Conservation (phyloP, 208 protist genomes). For the Trypanosoma mega region DNA sequence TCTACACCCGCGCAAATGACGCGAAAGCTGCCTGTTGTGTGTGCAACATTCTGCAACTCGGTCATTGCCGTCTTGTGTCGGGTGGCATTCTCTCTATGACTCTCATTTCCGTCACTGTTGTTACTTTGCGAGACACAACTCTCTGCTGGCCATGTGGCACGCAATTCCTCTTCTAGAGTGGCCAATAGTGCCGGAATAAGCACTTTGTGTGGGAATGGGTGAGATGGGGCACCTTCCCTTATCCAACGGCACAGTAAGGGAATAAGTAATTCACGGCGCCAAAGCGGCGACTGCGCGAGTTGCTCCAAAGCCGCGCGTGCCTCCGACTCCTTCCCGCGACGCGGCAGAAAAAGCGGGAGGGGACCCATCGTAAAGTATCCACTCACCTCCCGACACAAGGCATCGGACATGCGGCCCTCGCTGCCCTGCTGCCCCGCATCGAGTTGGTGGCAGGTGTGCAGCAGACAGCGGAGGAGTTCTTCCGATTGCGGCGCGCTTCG, state of each 20-base stretch:
- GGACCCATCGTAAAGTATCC: not conserved
- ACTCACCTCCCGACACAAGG: not conserved
- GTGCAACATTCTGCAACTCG: no score
- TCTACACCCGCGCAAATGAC: no score
- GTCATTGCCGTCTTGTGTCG: no score
- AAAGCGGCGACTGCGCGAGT: slow-evolving; percentile 13
- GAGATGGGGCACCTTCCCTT: not conserved
- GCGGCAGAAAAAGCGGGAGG: not conserved
- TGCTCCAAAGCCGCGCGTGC: slow-evolving; percentile 3
- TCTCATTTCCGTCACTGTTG: no score
- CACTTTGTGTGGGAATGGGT: slow-evolving; percentile 3
- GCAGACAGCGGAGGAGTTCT: slow-evolving; percentile 2
- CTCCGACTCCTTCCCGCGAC: slow-evolving; percentile 3
- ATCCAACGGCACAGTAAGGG: slow-evolving; percentile 25
- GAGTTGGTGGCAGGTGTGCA: no score
- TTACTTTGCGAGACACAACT: no score
- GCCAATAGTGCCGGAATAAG: slow-evolving; percentile 19
- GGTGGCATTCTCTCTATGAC: no score
- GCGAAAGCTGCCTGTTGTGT: no score
- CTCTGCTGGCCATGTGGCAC: not conserved
- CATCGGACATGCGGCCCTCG: no score
- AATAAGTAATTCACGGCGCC: slow-evolving; percentile 17
- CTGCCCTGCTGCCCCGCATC: no score
- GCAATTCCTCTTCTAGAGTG: slow-evolving; percentile 8
- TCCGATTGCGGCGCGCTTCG: slow-evolving; percentile 17